These are phyloP conservation scores for Lasiodiplodia sp. DNA, from an alignment of 2,329 filamentous ascomycete genomes.

Conservation along the genomic window DNA sequence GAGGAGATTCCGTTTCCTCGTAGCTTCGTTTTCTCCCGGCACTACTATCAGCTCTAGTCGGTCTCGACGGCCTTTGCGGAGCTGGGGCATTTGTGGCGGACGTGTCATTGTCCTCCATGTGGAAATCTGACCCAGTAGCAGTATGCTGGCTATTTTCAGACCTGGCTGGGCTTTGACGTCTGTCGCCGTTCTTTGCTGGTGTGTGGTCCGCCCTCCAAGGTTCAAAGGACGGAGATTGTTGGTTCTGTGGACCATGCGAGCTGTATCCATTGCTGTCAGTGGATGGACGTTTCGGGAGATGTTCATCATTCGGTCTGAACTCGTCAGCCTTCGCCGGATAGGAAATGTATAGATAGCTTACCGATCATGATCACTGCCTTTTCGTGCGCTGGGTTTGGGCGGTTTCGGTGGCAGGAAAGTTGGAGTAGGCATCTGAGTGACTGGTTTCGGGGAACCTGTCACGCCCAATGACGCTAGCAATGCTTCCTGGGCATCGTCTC, in stretches of 20 bases:
- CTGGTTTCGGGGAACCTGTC: constrained; percentile 46
- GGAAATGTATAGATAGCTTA: background rate
- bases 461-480: constrained; percentile 47
- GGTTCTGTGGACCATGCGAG: constrained; percentile 28
- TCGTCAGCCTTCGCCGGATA: background rate
- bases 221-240: constrained; percentile 34
- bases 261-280: constrained; percentile 1
- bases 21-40: constrained; percentile 47
- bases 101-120: constrained; percentile 34
- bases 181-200: constrained; percentile 36
- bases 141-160: constrained; percentile 47
- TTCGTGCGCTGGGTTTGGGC: background rate
- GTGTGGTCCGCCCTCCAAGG: constrained; percentile 36
- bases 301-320: background rate
- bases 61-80: constrained; percentile 34
- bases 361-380: constrained; percentile 9
- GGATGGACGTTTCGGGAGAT: background rate
- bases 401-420: constrained; percentile 7
- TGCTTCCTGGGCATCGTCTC: constrained; percentile 44
- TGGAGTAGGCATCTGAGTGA: constrained; percentile 8
- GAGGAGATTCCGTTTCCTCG: constrained; percentile 42
- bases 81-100: constrained; percentile 33
- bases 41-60: constrained; percentile 43
- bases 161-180: constrained; percentile 40
- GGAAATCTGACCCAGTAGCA: constrained; percentile 45